Evolutionary conservation across 2,329 filamentous ascomycete species (phyloP).

Genomic region (Calonectria hawksworthii): DNA sequence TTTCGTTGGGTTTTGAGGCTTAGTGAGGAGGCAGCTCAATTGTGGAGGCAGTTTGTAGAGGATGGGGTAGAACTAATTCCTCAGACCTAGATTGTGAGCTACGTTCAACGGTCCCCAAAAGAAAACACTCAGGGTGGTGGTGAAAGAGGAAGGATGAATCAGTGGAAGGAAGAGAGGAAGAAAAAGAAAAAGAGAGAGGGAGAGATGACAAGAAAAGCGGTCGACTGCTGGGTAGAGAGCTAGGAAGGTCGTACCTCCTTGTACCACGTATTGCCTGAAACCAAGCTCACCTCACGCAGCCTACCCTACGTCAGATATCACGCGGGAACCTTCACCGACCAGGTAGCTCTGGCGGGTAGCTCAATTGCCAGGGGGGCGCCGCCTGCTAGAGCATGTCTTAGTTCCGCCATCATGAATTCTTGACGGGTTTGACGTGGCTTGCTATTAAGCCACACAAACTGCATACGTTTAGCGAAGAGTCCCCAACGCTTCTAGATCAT

Average conservation of each 20-base stretch:
- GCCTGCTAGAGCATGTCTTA: conserved; percentile 19
- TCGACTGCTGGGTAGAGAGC: conserved; percentile 35
- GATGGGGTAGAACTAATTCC: not conserved
- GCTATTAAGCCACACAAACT: not conserved
- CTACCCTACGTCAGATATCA: conserved; percentile 25
- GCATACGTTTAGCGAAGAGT: not conserved
- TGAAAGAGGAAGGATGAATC: conserved; percentile 6
- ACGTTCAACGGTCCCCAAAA: not conserved
- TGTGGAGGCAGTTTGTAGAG: not conserved
- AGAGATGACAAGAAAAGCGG: conserved; percentile 30
- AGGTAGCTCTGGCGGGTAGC: conserved; percentile 16
- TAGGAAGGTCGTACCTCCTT: conserved; percentile 35
- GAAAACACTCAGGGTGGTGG: conserved; percentile 6
- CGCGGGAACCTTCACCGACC: conserved; percentile 28
- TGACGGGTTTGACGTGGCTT: conserved; percentile 5
- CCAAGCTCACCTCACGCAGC: conserved; percentile 18
- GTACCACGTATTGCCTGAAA: conserved; percentile 30
- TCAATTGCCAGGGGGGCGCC: conserved; percentile 17
- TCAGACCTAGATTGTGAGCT: not conserved
- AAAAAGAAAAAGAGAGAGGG: conserved; percentile 3
- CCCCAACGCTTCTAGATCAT: not conserved
- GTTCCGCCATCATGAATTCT: conserved; percentile 13
- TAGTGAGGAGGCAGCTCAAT: not conserved
- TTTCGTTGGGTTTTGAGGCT: not conserved
- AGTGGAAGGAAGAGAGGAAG: not conserved